Evolutionary conservation across 176 grass and related monocot genomes (phyloP).

Genomic region (Panicum miliaceum): DNA sequence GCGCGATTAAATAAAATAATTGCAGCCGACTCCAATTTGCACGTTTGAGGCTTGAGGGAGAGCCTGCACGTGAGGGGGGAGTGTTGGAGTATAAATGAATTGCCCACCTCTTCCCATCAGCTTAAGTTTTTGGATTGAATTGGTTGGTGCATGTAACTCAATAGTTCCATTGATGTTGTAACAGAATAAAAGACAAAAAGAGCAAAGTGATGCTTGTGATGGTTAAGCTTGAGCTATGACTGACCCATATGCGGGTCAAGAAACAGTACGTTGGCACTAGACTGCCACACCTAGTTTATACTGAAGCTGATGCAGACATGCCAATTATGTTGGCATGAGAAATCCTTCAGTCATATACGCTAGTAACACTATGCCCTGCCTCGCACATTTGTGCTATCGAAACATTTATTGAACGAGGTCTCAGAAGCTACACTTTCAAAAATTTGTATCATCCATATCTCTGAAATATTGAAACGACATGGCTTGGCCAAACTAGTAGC

Average conservation of each 20-base stretch:
- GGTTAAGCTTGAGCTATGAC: not conserved
- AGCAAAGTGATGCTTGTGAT: not conserved
- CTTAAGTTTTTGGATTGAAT: too few relatives aligned
- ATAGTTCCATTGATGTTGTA: not conserved
- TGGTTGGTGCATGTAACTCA: too few relatives aligned
- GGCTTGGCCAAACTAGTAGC: not conserved
- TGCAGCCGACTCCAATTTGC: too few relatives aligned
- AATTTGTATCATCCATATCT: not conserved
- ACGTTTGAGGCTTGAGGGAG: too few relatives aligned
- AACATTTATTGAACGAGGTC: not conserved
- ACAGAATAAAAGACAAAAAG: not conserved
- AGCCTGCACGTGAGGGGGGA: too few relatives aligned
- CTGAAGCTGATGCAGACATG: not conserved
- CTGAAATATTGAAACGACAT: not conserved
- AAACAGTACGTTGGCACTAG: not conserved
- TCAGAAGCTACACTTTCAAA: not conserved
- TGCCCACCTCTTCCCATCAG: too few relatives aligned
- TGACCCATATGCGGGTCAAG: not conserved
- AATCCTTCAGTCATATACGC: not conserved
- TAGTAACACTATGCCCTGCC: constrained; percentile 3
- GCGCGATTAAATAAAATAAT: too few relatives aligned
- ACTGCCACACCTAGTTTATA: not conserved
- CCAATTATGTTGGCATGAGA: not conserved
- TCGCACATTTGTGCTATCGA: not conserved
- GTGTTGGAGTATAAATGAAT: too few relatives aligned